Evolutionary conservation across 1,284 basidiomycete genomes (phyloP).

Genomic region (Sanghuangporus baumii): DNA sequence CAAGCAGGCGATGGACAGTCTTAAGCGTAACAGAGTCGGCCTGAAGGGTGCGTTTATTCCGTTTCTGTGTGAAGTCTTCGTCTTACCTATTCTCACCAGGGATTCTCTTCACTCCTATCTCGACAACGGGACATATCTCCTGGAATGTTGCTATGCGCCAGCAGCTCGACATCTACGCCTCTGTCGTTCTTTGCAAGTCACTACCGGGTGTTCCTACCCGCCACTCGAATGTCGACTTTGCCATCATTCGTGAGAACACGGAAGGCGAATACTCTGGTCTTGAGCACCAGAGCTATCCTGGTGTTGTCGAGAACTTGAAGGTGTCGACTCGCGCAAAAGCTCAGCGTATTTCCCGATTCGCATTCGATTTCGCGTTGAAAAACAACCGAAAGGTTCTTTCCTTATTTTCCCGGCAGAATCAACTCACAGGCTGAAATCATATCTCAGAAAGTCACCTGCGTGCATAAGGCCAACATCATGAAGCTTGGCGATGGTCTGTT

Average conservation of each 20-base stretch:
- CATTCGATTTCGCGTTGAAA: conserved; percentile 99
- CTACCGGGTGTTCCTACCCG: conserved; percentile 96
- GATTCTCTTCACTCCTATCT: conserved; percentile 98
- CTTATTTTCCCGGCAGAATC: not conserved
- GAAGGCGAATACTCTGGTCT: conserved; percentile 99
- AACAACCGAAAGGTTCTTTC: conserved; percentile 86
- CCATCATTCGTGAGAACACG: conserved; percentile 99
- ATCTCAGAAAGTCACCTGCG: conserved; percentile 93
- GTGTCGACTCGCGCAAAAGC: conserved; percentile 95
- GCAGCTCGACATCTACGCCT: conserved; percentile 98
- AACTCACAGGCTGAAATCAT: not conserved
- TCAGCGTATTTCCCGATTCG: conserved; percentile 95
- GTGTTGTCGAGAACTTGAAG: conserved; percentile 98
- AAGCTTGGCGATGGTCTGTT: conserved; percentile 99
- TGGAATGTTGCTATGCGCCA: conserved; percentile 99
- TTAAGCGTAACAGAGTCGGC: conserved; percentile 96
- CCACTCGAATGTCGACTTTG: conserved; percentile 96
- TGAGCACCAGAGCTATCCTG: conserved; percentile 97
- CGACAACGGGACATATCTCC: conserved; percentile 93
- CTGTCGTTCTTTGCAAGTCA: conserved; percentile 97
- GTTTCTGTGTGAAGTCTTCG: not conserved
- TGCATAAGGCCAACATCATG: conserved; percentile 99
- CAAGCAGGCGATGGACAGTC: conserved; percentile 94
- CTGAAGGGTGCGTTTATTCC: conserved; percentile 77
- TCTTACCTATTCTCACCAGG: conserved; percentile 43